Percentiles rank a stretch among this genome's conserved stretches.
These are phyloP conservation scores for Fusarium sacchari DNA, from an alignment of 2,329 filamentous ascomycete genomes.

Conservation along the genomic window DNA sequence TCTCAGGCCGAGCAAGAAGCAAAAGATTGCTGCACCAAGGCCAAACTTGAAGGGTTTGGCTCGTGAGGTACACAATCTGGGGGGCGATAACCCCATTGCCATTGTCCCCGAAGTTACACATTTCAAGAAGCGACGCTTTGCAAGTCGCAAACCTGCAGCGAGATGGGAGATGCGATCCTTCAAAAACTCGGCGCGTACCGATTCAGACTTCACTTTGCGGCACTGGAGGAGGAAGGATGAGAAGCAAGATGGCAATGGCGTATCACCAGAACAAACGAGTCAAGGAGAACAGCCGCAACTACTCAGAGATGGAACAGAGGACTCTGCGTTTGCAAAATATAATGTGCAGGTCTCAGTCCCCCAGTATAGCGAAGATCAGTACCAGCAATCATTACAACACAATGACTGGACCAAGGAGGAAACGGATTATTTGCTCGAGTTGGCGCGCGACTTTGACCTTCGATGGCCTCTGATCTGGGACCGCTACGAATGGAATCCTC, in stretches of 20 bases:
- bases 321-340: conserved; percentile 83
- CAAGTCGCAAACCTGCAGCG: conserved; percentile 64
- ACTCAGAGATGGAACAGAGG: conserved; percentile 55
- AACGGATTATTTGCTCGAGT: conserved; percentile 86
- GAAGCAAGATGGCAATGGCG: conserved; percentile 48
- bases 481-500: conserved; percentile 80
- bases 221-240: conserved; percentile 82
- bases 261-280: conserved; percentile 44
- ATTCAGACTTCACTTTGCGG: conserved; percentile 72
- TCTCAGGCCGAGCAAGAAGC: conserved; percentile 75
- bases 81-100: conserved; percentile 73
- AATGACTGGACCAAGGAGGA: conserved; percentile 90
- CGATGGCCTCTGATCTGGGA: conserved; percentile 94
- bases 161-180: conserved; percentile 78
- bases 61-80: conserved; percentile 72
- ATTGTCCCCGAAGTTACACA: conserved; percentile 69
- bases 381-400: conserved; percentile 77
- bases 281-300: conserved; percentile 31
- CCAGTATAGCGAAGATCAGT: conserved; percentile 87
- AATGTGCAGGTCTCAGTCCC: conserved; percentile 84
- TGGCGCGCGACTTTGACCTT: conserved; percentile 82
- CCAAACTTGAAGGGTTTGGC: conserved; percentile 71
- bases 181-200: conserved; percentile 78
- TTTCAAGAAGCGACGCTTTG: conserved; percentile 68
- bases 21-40: conserved; percentile 70